Evolutionary conservation across 257 asterid genomes (phyloP), one percentile per base, ranked within the genome.

Genomic region (Echium plantagineum): DNA sequence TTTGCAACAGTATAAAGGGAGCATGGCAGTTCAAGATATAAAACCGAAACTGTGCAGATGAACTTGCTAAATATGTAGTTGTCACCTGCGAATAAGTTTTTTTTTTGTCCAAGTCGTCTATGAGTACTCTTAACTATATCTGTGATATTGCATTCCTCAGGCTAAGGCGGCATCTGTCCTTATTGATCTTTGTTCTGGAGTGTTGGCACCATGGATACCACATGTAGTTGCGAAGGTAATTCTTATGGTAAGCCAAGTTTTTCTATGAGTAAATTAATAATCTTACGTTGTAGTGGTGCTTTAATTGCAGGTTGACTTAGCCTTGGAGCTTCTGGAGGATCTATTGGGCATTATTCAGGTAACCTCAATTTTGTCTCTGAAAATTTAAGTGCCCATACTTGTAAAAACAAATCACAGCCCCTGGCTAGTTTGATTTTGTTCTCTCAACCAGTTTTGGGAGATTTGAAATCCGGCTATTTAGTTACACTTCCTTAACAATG

Each of bases 281-380:
- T 56, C 59, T 62, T 17, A 61, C 1, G 1, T 28, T 32, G 35
- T 32, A 17, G n/a, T 10, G 9, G 15, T 54, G 28, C 3, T 70
- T 58, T 12, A 72, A 58, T 70, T 69, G 57, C 83, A 91, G 98
- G 83, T 84, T 55, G 97, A 91, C 78, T 83, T 91, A 78, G 73
- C 94, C 42, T 67, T 88, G 68, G 98, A 91, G 85, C 94, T 91
- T 70, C 69, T 91, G 73, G 97, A 91, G 83, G 95, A 91, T 62
- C 97, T 91, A 67, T 74, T 91, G 62, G 87, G 94, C 72, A 87
- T 81, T 61, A 84, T 91, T 67, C 97, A 88, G 94, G 98, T 88
- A 78, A 21, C 31, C 21, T 62, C 38, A 47, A 9, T 16, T 9
- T 28, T 59, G 13, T 54, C 20, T 16, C 28, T 57, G 47, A 19